Percentiles rank a stretch among this genome's conserved stretches.
Conservation (phyloP, 2,329 filamentous ascomycete genomes). For the Coccinonectria pachysandricola region DNA sequence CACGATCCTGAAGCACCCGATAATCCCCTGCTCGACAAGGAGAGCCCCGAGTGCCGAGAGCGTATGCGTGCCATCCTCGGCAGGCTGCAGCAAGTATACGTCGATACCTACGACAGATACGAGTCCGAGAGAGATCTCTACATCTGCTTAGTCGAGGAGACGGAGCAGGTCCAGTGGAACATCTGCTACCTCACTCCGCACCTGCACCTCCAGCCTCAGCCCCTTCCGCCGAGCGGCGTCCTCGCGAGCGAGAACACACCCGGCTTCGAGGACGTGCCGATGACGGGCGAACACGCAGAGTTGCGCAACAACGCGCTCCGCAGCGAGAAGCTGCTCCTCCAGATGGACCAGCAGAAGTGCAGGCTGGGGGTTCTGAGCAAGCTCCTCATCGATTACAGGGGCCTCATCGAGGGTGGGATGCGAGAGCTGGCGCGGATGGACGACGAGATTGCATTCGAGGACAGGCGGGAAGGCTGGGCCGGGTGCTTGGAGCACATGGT, state of each 20-base stretch:
- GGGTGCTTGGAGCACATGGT: not conserved
- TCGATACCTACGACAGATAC: slow-evolving; percentile 2
- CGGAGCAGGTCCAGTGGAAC: slow-evolving; percentile 6
- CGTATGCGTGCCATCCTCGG: slow-evolving; percentile 3
- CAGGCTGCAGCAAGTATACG: slow-evolving; percentile 3
- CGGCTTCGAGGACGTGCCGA: too few species aligned
- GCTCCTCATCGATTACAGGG: too few species aligned
- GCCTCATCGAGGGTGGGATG: slow-evolving; percentile 1
- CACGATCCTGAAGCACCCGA: too few species aligned
- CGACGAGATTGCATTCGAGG: slow-evolving; percentile 3
- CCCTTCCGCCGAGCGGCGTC: too few species aligned
- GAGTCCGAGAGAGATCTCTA: not conserved
- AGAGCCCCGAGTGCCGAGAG: slow-evolving; percentile 5
- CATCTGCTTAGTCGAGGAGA: slow-evolving; percentile 1
- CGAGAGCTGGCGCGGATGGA: slow-evolving; percentile 7
- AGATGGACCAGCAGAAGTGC: too few species aligned
- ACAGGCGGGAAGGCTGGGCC: slow-evolving; percentile 4
- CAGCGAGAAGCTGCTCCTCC: too few species aligned
- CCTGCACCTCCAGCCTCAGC: too few species aligned
- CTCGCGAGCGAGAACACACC: too few species aligned
- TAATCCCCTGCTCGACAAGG: slow-evolving; percentile 4
- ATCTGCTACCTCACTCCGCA: slow-evolving; percentile 4
- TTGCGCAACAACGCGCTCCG: too few species aligned
- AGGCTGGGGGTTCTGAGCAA: too few species aligned
- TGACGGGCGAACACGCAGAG: too few species aligned